A percentile compares a stretch with the other conserved stretches of the same genome.
phyloP scores from a whole-genome alignment of 2,329 filamentous ascomycete genomes.

The Fusarium sp. region DNA sequence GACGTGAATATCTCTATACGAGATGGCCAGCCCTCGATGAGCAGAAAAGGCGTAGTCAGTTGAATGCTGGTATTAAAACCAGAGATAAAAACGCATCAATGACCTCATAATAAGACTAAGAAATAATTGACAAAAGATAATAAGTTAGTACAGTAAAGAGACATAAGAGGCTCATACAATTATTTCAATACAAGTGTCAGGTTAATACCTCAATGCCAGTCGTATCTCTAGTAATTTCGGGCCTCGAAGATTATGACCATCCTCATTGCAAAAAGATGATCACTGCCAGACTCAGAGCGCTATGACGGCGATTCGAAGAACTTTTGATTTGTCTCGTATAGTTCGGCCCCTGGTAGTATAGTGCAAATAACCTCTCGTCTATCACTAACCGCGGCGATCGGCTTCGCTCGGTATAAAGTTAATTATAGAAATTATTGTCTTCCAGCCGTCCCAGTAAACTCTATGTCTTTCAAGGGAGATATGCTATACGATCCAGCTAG shows the following conservation, averaged over 20 bases:
- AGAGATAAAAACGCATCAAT: not conserved
- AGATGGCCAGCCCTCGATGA: not conserved
- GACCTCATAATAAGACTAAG: too few relatives aligned
- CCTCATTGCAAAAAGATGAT: not conserved
- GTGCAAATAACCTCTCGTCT: not conserved
- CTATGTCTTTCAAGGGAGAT: not conserved
- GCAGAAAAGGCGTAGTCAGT: not conserved
- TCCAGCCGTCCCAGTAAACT: not conserved
- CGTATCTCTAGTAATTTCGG: too few relatives aligned
- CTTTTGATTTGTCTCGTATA: not conserved
- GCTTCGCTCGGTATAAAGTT: not conserved
- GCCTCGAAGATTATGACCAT: accelerated
- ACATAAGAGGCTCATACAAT: not conserved
- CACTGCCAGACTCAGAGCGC: not conserved
- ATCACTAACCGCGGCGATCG: not conserved
- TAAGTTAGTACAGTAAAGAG: not conserved
- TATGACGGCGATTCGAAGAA: not conserved
- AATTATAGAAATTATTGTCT: not conserved
- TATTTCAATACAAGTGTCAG: not conserved
- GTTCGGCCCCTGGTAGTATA: too few relatives aligned
- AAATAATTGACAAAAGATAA: not conserved
- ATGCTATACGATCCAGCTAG: not conserved
- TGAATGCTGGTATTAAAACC: not conserved
- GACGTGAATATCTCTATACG: not conserved
- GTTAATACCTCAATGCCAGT: not conserved